phyloP scores from a whole-genome alignment of 192 early-diverging fungal genomes.

The Entrophospora sp. region DNA sequence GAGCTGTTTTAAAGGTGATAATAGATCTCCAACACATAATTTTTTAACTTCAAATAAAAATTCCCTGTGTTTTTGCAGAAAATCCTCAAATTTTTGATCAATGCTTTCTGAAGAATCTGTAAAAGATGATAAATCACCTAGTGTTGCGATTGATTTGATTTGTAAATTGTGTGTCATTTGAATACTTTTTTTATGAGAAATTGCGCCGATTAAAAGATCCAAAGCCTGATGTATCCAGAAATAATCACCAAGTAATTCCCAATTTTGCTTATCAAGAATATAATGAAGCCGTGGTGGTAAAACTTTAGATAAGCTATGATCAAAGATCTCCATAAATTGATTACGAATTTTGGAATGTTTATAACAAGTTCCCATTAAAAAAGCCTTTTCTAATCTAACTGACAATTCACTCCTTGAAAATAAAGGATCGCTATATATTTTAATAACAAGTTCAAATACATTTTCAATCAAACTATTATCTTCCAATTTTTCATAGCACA shows the following conservation, averaged over 20 bases:
- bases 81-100: slow-evolving; percentile 28
- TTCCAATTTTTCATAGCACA: slow-evolving; percentile 67
- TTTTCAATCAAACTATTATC: slow-evolving; percentile 67
- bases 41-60: slow-evolving; percentile 53
- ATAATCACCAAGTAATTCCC: slow-evolving; percentile 76
- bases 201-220: slow-evolving; percentile 72
- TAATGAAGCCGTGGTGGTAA: slow-evolving; percentile 79
- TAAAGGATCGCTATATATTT: slow-evolving; percentile 75
- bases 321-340: slow-evolving; percentile 73
- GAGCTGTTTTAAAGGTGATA: slow-evolving; percentile 52
- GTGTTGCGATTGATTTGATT: slow-evolving; percentile 34
- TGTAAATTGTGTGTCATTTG: slow-evolving; percentile 33
- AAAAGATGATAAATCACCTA: slow-evolving; percentile 14
- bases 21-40: slow-evolving; percentile 39
- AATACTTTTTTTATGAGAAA: slow-evolving; percentile 34
- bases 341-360: slow-evolving; percentile 72
- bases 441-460: slow-evolving; percentile 83
- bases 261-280: slow-evolving; percentile 86
- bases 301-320: slow-evolving; percentile 62
- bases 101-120: slow-evolving; percentile 14
- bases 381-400: slow-evolving; percentile 87
- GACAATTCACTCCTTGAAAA: slow-evolving; percentile 89
- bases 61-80: slow-evolving; percentile 46
- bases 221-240: slow-evolving; percentile 94
- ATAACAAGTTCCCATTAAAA: slow-evolving; percentile 81